Percentiles rank a stretch among this genome's conserved stretches.
Conservation (phyloP, 2,329 filamentous ascomycete species). For the Paracoccidioides lutzii region DNA sequence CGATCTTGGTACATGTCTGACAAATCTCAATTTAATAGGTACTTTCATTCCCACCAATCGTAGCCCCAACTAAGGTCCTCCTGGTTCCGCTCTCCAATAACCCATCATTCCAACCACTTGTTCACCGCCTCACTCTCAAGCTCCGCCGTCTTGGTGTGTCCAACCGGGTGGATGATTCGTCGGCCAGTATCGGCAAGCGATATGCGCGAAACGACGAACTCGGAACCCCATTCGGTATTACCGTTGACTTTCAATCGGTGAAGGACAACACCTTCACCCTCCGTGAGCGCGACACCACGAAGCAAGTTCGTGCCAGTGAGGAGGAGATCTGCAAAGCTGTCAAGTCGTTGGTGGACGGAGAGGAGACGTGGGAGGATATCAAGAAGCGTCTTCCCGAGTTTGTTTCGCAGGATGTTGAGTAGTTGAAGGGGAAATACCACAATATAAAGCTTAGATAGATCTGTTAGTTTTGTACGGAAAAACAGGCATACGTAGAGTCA, state of each 20-base stretch:
- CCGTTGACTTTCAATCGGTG: conserved; percentile 88
- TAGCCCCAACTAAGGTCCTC: conserved; percentile 92
- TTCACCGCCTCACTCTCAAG: conserved; percentile 58
- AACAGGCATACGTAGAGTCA: background rate
- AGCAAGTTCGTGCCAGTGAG: conserved; percentile 74
- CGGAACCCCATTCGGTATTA: conserved; percentile 86
- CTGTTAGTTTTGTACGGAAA: background rate
- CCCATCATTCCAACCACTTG: conserved; percentile 63
- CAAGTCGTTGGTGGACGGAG: conserved; percentile 48
- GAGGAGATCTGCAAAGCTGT: conserved; percentile 68
- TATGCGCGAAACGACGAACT: conserved; percentile 93
- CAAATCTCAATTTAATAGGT: conserved; percentile 34
- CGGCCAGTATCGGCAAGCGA: conserved; percentile 84
- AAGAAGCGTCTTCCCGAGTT: conserved; percentile 70
- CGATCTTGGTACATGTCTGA: conserved; percentile 6
- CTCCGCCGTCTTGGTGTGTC: conserved; percentile 67
- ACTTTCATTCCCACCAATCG: conserved; percentile 58
- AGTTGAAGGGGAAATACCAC: conserved; percentile 5
- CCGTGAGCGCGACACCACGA: conserved; percentile 78
- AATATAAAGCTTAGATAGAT: background rate
- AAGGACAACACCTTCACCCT: conserved; percentile 79
- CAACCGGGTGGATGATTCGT: conserved; percentile 78
- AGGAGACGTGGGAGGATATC: conserved; percentile 57
- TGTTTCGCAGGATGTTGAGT: conserved; percentile 55
- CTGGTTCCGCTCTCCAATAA: conserved; percentile 80